Conservation (phyloP, 768 basidiomycete genomes). For the Amanita thiersii region DNA sequence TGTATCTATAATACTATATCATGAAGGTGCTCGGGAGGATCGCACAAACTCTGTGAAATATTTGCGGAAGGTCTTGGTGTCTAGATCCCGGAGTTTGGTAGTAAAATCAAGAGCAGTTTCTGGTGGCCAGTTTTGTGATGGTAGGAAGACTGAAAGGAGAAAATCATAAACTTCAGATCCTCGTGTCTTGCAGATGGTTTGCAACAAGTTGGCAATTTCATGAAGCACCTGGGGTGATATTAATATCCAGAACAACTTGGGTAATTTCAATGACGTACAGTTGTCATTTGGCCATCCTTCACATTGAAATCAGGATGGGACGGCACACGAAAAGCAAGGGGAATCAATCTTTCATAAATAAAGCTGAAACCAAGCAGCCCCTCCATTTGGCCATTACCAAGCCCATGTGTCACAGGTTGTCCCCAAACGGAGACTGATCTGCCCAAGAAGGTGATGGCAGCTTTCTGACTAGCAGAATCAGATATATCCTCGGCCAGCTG, state of each 20-base stretch:
- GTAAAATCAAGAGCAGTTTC: constrained; percentile 73
- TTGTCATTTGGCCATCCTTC: constrained; percentile 80
- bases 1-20: constrained; percentile 18
- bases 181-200: constrained; percentile 67
- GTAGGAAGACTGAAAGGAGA: constrained; percentile 72
- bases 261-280: constrained; percentile 52
- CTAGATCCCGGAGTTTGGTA: constrained; percentile 64
- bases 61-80: constrained; percentile 72
- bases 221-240: constrained; percentile 58
- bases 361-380: constrained; percentile 84
- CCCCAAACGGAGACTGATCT: constrained; percentile 66
- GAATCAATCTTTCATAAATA: constrained; percentile 81
- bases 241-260: neutral
- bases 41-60: constrained; percentile 83
- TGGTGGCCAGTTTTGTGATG: constrained; percentile 81
- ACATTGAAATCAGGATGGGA: constrained; percentile 75
- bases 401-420: constrained; percentile 30
- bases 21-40: constrained; percentile 57
- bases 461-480: constrained; percentile 70
- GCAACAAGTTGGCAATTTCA: constrained; percentile 83
- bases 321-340: constrained; percentile 75
- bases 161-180: constrained; percentile 80
- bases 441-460: constrained; percentile 73
- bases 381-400: constrained; percentile 21
- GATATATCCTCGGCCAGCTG: constrained; percentile 66